These are phyloP conservation scores for Ustilago shanxiensis DNA, from an alignment of 1,284 basidiomycete species.

Conservation along the genomic window DNA sequence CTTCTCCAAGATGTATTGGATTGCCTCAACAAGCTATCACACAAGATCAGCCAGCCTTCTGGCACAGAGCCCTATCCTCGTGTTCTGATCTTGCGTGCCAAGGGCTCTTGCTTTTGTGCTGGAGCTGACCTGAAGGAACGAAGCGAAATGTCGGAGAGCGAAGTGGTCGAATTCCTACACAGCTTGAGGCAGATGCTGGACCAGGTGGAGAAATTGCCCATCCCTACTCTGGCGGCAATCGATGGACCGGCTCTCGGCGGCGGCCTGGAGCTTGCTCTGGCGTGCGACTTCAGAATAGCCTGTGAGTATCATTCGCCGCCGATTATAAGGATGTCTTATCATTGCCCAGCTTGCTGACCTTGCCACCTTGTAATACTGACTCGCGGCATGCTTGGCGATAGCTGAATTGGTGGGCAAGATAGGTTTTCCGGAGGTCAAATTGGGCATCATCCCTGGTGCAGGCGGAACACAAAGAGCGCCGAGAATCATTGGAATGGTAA, in stretches of 20 bases:
- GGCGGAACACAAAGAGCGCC: slow-evolving; percentile 41
- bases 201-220: slow-evolving; percentile 81
- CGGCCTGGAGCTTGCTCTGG: slow-evolving; percentile 85
- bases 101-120: slow-evolving; percentile 73
- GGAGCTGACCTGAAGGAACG: slow-evolving; percentile 74
- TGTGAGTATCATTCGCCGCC: slow-evolving; percentile 59
- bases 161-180: slow-evolving; percentile 83
- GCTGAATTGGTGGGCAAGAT: slow-evolving; percentile 25
- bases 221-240: slow-evolving; percentile 92
- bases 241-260: slow-evolving; percentile 93
- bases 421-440: slow-evolving; percentile 36
- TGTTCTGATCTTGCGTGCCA: slow-evolving; percentile 34
- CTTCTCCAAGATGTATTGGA: slow-evolving; percentile 16
- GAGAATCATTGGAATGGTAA: slow-evolving; percentile 23
- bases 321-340: no score
- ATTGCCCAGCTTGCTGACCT: no score
- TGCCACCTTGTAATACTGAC: not conserved
- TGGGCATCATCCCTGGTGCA: slow-evolving; percentile 82
- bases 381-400: slow-evolving; percentile 16
- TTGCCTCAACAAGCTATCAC: slow-evolving; percentile 1
- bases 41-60: slow-evolving; percentile 10
- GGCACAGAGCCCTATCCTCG: slow-evolving; percentile 13
- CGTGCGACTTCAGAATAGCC: slow-evolving; percentile 88
- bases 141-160: slow-evolving; percentile 75
- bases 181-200: slow-evolving; percentile 80